Base-by-base conservation (phyloP, 192 early-diverging fungal species). In the Backusella circina region DNA sequence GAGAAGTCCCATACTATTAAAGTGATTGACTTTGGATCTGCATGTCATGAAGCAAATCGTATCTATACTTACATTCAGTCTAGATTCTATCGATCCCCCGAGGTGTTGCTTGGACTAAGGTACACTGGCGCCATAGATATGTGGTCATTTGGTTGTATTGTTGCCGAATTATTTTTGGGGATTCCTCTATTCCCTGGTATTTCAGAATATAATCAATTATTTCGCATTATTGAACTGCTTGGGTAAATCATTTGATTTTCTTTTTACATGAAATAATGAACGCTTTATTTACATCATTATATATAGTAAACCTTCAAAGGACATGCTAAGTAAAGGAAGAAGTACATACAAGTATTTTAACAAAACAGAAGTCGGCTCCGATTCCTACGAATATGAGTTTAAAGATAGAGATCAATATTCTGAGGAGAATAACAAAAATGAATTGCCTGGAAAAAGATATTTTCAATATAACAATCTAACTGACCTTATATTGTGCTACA, bases 131-230 rank as follows among this genome's bases (percentile, higher is more conserved):
- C 92, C 35, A 99, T 99, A 66, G 98, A 99, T 77, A 98, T 99
- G 91, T 99, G 98, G 98, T 98, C 96, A 26, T 84, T 98, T 15
- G 98, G 98, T 0, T 99, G 98, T 78, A 98, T 99, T 83, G 95
- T 95, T 4, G 96, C 93, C 5, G 98, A 99, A 80, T 86, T 99
- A n/a, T 97, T 93, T 78, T 81, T 98, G 1, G 98, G 98, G 1
- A 84, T 96, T 3, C 98, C 98, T 0, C 81, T 99, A 70, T 99
- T 99, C 79, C 97, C 97, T 0, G 98, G 98, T 30, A 88, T 88
- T 10, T 96, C 94, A 32, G 97, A 99, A 84, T 98, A 98, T 80
- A 95, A 99, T 82, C 97, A 98, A 80, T 77, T 99, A 5, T 88
- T 86, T 41, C 86, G 96, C 13, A 99, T 99, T 71, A 89, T 97